Percentiles rank a stretch among this genome's conserved stretches.
phyloP scores from a whole-genome alignment of 164 flowering plant genomes.

The Protea cynaroides region DNA sequence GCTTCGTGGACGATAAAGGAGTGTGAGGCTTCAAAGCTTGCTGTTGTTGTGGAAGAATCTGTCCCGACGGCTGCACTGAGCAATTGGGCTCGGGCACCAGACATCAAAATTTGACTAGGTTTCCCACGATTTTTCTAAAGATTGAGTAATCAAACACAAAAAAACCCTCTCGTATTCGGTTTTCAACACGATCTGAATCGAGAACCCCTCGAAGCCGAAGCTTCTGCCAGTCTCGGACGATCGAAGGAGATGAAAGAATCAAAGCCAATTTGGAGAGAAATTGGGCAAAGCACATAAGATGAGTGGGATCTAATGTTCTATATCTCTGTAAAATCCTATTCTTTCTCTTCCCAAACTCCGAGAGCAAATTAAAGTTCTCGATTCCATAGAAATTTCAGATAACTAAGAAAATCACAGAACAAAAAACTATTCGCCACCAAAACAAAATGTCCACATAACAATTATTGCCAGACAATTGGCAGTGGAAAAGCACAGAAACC shows the following conservation, averaged over 20 bases:
- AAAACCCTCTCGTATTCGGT: conserved; percentile 8
- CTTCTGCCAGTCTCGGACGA: not conserved
- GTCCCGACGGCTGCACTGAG: conserved; percentile 27
- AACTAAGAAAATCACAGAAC: no score
- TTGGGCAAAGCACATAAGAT: conserved; percentile 7
- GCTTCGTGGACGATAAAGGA: conserved; percentile 26
- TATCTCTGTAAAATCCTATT: no score
- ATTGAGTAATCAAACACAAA: not conserved
- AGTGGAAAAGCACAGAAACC: no score
- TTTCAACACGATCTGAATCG: conserved; percentile 10
- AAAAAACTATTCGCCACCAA: no score
- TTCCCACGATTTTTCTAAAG: not conserved
- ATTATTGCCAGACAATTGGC: no score
- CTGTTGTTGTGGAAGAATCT: conserved; percentile 49
- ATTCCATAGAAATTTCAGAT: no score
- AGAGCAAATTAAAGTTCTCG: no score
- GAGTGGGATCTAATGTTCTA: conserved; percentile 9
- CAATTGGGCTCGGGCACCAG: conserved; percentile 37
- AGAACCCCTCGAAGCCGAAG: not conserved
- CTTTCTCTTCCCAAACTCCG: no score
- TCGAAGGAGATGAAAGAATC: not conserved
- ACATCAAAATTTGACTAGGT: conserved; percentile 25
- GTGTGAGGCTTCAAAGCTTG: conserved; percentile 33
- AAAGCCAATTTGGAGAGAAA: conserved; percentile 5
- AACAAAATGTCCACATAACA: no score